A percentile compares a stretch with the other conserved stretches of the same genome.
These are phyloP conservation scores for Eimeria zaria DNA, from an alignment of 169 alveolate species.

Conservation along the genomic window DNA sequence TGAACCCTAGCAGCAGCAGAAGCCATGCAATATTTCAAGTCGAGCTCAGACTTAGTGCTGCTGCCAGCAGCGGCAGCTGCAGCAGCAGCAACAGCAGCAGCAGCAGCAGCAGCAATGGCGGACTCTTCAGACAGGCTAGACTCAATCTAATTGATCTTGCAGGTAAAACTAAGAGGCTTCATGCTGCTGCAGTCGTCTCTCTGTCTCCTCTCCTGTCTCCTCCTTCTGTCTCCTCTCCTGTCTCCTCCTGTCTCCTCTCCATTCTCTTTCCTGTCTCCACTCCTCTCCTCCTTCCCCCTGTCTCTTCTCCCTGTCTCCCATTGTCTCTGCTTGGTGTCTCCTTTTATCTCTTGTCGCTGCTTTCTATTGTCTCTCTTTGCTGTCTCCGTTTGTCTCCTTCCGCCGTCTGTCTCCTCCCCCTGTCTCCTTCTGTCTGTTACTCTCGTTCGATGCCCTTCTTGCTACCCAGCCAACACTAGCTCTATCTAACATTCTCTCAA, in stretches of 20 bases:
- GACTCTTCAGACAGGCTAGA: slow-evolving; percentile 27
- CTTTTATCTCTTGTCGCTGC: too few species aligned
- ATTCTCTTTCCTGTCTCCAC: too few species aligned
- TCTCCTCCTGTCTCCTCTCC: too few species aligned
- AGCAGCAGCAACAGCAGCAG: neutral
- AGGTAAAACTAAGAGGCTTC: neutral
- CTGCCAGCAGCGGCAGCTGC: neutral
- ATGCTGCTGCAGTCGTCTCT: neutral
- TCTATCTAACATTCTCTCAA: neutral
- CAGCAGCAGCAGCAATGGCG: neutral
- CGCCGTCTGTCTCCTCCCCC: too few species aligned
- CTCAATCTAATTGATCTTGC: slow-evolving; percentile 74
- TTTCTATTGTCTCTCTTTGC: neutral
- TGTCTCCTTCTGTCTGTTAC: too few species aligned
- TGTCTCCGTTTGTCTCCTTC: neutral
- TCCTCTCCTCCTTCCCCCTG: too few species aligned
- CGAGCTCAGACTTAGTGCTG: slow-evolving; percentile 75
- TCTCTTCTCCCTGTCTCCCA: too few species aligned
- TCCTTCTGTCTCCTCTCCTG: neutral
- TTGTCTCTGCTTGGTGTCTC: too few species aligned
- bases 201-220: neutral
- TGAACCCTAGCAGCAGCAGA: slow-evolving; percentile 91
- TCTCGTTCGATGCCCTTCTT: neutral
- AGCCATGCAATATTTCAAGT: slow-evolving; percentile 92
- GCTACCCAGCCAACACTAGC: neutral